phyloP scores from a whole-genome alignment of 2,329 filamentous ascomycete genomes.

The Phialophora expanda region DNA sequence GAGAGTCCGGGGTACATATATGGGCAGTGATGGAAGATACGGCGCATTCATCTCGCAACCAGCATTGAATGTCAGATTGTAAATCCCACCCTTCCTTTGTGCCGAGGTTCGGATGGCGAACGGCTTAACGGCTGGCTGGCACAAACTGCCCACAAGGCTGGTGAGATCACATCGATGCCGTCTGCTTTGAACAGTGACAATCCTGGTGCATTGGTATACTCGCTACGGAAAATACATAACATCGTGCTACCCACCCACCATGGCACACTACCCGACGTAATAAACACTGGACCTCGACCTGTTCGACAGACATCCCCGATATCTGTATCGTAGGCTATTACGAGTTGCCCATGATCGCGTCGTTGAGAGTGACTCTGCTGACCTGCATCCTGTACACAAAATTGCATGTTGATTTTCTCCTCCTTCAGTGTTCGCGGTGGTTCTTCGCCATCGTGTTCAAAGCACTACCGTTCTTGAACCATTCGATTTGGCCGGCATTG shows the following conservation, averaged over 20 bases:
- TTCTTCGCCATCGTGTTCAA: slow-evolving; percentile 97
- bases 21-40: slow-evolving; percentile 29
- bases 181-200: not conserved
- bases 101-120: slow-evolving; percentile 25
- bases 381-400: slow-evolving; percentile 24
- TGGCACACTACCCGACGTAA: not conserved
- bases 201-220: slow-evolving; percentile 28
- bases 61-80: not conserved
- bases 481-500: slow-evolving; percentile 97
- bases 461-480: slow-evolving; percentile 98
- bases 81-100: slow-evolving; percentile 2
- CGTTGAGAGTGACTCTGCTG: not conserved
- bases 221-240: slow-evolving; percentile 35
- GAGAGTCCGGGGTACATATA: not conserved
- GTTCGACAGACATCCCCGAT: not conserved
- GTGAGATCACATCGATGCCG: too few relatives aligned
- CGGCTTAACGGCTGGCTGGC: not conserved
- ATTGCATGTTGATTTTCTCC: slow-evolving; percentile 6
- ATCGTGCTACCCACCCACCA: slow-evolving; percentile 28
- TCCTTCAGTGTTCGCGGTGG: slow-evolving; percentile 7
- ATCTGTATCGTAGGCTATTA: not conserved
- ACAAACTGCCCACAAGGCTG: not conserved
- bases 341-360: not conserved
- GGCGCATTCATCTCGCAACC: slow-evolving; percentile 24
- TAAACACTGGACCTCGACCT: slow-evolving; percentile 10